Evolutionary conservation across 164 flowering plant species (phyloP), one percentile per base, ranked within the genome.

Genomic region (Akebia trifoliata): DNA sequence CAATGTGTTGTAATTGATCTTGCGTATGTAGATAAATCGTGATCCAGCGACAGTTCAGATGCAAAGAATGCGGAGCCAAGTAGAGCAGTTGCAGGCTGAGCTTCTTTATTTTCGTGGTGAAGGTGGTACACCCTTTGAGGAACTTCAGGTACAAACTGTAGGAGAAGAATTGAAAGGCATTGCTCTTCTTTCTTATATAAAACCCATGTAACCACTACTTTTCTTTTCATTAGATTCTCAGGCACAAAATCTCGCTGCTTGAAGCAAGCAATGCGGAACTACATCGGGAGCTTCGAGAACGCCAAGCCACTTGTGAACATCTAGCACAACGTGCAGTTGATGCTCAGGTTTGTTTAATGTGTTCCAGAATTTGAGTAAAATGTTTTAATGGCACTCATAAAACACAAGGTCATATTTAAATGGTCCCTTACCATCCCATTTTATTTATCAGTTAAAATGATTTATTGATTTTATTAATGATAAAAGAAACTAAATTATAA

Each of bases 71-170:
- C 74, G 84, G 28, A 82, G 78, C 56, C 93, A 88, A 69, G 77
- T 94, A 59, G 99, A 90, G 70, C 96, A 90, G 49, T 66, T 90
- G 71, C 96, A 94, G 50, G 66, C 96, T 47, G 99, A 94, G 64
- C 84, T 94, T 49, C 65, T 85, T 29, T 81, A 66, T 67, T 77
- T 73, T 46, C 90, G 90, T 39, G 85, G 91, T 58, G 95, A 90
- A 66, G 76, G 83, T 0, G 65, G 63, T 66, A 52, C 72, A 34
- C 81, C 97, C n/a, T 85, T 72, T 66, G 98, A 88, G 52, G 98
- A 91, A 53, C 78, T 88, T 59, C 96, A 91, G 89, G 98, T 91
- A 70, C 15, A 2, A 60, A 44, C 44, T 31, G 1, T 6, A 39
- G 12, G 9, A 36, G 28, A 18, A 8, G 17, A 40, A 25, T 26